Base-by-base conservation (phyloP, 495 filamentous ascomycete species). In the Xylaria curta region DNA sequence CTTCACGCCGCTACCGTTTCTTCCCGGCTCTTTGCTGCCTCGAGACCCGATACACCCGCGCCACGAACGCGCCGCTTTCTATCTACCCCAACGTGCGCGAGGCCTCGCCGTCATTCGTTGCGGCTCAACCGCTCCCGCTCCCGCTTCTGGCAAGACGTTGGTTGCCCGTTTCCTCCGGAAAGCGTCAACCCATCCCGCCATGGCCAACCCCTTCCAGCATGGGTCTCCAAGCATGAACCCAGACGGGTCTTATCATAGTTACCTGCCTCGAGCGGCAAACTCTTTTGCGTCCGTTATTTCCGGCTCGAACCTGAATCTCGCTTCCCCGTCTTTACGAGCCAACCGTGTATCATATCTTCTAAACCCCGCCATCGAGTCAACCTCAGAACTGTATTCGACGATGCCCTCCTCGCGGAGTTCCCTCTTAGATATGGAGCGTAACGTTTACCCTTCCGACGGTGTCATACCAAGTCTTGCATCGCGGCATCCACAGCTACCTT, bases 211-310 rank as follows among this genome's bases (percentile, higher is more conserved):
- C 13, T 79, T 76, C 42, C 75, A 75, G 2, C 73, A 77, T 72
- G 75, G 74, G 54, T 66, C 73, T 2, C 72, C 73, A 62, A 75
- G 75, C 60, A 76, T 74, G 58, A 72, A 79, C 42, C 78, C 69
- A 76, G 81, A 78, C 75, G 62, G 69, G 26, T 58, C 63, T 56
- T 76, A 78, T 66, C 74, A 75, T 38, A 73, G 71, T 61, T 78
- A 76, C 66, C 74, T 81, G 60, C 77, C 78, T 0, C 73, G 78
- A 63, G 74, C 78, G 61, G 81, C 85, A 59, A 80, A 80, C 0
- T 97, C 94, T 42, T 97, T 97, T 85, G 93, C 94, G 60, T 93
- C 93, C 65, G 92, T 94, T 62, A 88, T 92, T 64, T 91, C 94
- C 42, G 92, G 93, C 67, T 83, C 90, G 76, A 85, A 74, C 69